Evolutionary conservation across 1,284 basidiomycete genomes (phyloP), one percentile per base, ranked within the genome.

Genomic region (Nidula niveotomentosa): DNA sequence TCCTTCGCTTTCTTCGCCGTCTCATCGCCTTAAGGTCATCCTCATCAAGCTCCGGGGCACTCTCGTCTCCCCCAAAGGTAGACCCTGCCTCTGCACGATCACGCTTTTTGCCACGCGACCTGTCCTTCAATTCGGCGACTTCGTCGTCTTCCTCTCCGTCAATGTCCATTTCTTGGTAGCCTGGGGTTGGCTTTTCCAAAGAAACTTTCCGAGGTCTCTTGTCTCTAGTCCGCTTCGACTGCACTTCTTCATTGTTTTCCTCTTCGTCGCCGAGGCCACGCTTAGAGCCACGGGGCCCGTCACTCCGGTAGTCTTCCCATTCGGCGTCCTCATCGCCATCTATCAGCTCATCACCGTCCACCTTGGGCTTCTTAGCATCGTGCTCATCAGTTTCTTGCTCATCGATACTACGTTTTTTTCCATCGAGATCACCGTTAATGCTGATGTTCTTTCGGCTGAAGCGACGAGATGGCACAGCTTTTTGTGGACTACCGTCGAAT

Each of bases 51-150:
- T 76, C 70, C 64, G 66, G 58, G 47, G 59, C 65, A 51, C 69
- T 70, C 36, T 75, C 87, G 62, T 88, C 87, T 44, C 79, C 83
- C 48, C 81, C 88, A 64, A 89, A 85, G 0, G 81, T 83, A 6
- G 87, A 89, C 6, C 81, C 88, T 52, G 85, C 86, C 62, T 90
- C 88, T 12, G 80, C 77, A 48, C 86, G 85, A 67, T 87, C 87
- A 54, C 90, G 81, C 70, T 92, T 92, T 75, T 80, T 88, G 33
- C 90, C 90, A 58, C 88, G 79, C n/a, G 66, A 61, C 53, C 69
- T 63, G 17, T 70, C 62, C 18, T 60, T 65, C 50, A 72, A 56
- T n/a, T 72, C 72, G 5, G 63, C 58, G 41, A 73, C 52, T 23
- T 71, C 65, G 52, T 75, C 75, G 8, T 70, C 66, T 54, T 75